Conservation (phyloP, 305 asterid species). For the Solanum hybrid region DNA sequence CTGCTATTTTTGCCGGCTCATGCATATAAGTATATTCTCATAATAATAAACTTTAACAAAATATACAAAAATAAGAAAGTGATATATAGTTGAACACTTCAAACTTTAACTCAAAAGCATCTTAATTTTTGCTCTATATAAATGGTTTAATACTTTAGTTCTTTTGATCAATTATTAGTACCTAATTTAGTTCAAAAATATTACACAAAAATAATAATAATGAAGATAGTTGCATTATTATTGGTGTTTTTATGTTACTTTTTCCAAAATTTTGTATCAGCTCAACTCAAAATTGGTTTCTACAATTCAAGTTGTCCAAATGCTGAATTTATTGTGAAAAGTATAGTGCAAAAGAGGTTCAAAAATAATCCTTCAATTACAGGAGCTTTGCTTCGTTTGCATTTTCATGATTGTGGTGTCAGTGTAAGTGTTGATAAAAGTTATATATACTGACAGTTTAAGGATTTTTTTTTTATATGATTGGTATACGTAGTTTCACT, state of each 20-base stretch:
- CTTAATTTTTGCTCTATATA: neutral
- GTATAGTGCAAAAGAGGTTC: conserved; percentile 33
- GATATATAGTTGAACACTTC: neutral
- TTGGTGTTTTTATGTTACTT: neutral
- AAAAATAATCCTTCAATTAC: conserved; percentile 40
- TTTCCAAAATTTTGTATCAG: conserved; percentile 16
- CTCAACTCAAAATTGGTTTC: conserved; percentile 51
- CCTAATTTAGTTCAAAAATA: neutral
- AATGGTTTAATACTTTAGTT: neutral
- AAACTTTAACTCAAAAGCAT: neutral
- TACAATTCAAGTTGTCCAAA: conserved; percentile 40
- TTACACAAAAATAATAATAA: neutral
- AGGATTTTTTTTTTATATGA: neutral
- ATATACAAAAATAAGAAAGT: neutral
- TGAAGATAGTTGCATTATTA: neutral
- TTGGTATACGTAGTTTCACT: neutral
- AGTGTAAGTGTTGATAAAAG: conserved; percentile 18
- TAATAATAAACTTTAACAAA: neutral
- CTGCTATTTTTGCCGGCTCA: neutral
- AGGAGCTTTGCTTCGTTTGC: conserved; percentile 69
- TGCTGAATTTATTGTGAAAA: conserved; percentile 41
- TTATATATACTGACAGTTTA: neutral
- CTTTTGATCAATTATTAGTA: neutral
- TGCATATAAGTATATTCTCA: neutral
- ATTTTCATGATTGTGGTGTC: conserved; percentile 79